Percentiles rank a stretch among this genome's conserved stretches.
These are phyloP conservation scores for Phytophthora cryptogea DNA, from an alignment of 352 stramenopile genomes.

Conservation along the genomic window DNA sequence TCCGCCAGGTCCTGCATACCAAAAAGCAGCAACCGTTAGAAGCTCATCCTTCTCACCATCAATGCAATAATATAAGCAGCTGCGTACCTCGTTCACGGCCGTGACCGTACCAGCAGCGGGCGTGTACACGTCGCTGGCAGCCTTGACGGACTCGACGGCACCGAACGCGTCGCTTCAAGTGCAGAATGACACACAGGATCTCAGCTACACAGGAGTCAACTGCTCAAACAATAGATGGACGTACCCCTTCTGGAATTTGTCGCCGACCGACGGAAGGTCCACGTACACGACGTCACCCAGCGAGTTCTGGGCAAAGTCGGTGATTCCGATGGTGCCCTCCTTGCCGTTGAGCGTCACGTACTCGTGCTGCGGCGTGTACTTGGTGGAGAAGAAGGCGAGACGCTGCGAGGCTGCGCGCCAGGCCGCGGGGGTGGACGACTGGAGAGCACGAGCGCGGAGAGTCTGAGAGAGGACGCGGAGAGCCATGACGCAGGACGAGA, in stretches of 20 bases:
- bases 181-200: conserved; percentile 25
- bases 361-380: conserved; percentile 88
- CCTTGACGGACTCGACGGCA: conserved; percentile 99
- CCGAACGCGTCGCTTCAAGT: conserved; percentile 91
- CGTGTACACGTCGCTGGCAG: conserved; percentile 97
- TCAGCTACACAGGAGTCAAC: not conserved
- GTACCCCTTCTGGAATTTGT: conserved; percentile 94
- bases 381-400: conserved; percentile 76
- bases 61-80: not conserved
- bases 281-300: conserved; percentile 98
- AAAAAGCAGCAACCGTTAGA: conserved; percentile 8
- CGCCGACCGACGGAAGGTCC: conserved; percentile 94
- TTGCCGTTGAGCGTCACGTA: conserved; percentile 84
- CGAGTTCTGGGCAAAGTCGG: conserved; percentile 96
- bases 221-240: conserved; percentile 11
- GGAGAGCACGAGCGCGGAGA: conserved; percentile 39
- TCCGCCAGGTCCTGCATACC: conserved; percentile 64
- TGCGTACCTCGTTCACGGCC: conserved; percentile 92
- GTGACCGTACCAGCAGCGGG: conserved; percentile 93
- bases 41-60: not conserved
- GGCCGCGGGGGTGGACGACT: conserved; percentile 19
- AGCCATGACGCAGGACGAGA: conserved; percentile 38
- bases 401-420: conserved; percentile 50
- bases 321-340: conserved; percentile 95
- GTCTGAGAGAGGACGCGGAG: conserved; percentile 66